These are phyloP conservation scores for Moricandia moricandioides DNA, from an alignment of 345 rosid genomes.

Conservation along the genomic window DNA sequence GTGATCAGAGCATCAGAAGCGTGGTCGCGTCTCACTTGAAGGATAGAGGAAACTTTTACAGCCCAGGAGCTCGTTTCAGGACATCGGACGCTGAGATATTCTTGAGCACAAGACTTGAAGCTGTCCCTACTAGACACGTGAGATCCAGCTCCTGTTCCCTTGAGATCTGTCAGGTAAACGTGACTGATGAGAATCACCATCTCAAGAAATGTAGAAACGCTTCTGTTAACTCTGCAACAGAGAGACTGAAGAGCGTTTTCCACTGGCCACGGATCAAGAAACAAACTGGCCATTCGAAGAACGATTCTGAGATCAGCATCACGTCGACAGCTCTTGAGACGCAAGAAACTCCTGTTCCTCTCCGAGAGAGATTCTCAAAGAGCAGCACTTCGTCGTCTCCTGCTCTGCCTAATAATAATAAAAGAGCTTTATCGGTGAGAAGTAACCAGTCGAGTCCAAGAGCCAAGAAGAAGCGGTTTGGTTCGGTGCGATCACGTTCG, in stretches of 20 bases:
- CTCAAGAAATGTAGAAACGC: conserved; percentile 44
- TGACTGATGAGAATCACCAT: conserved; percentile 43
- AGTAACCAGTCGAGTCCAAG: conserved; percentile 76
- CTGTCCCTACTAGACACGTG: conserved; percentile 44
- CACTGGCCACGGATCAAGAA: conserved; percentile 63
- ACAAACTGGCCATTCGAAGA: conserved; percentile 35
- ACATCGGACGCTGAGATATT: conserved; percentile 71
- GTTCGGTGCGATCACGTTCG: conserved; percentile 61
- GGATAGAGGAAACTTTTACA: conserved; percentile 60
- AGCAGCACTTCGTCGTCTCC: conserved; percentile 33
- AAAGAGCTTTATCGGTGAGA: conserved; percentile 71
- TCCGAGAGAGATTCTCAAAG: conserved; percentile 65
- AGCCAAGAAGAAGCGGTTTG: conserved; percentile 64
- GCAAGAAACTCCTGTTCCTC: conserved; percentile 46
- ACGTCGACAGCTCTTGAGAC: conserved; percentile 31
- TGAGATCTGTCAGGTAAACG: conserved; percentile 43
- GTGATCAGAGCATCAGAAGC: conserved; percentile 53
- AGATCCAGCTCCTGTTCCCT: conserved; percentile 55
- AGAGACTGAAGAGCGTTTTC: conserved; percentile 54
- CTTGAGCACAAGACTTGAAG: conserved; percentile 54
- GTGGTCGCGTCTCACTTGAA: conserved; percentile 66
- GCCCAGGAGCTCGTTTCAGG: conserved; percentile 80
- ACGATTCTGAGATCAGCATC: conserved; percentile 33
- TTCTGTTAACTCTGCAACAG: conserved; percentile 54
- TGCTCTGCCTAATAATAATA: conserved; percentile 47